Percentiles rank a stretch among this genome's conserved stretches.
These are phyloP conservation scores for Mallotus nudiflorus DNA, from an alignment of 345 rosid genomes.

Conservation along the genomic window DNA sequence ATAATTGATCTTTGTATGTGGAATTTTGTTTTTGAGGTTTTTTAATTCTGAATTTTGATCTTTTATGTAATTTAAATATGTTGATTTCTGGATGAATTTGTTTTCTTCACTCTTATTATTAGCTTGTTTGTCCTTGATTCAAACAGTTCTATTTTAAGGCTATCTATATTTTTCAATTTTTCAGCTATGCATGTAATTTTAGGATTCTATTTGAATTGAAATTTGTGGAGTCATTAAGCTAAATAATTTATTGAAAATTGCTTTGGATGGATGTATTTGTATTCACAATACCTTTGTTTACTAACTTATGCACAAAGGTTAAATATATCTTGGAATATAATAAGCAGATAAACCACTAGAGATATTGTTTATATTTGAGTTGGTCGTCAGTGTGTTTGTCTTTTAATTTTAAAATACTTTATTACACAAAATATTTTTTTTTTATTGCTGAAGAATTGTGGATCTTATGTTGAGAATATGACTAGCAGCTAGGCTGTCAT, in stretches of 20 bases:
- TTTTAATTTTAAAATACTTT: neutral
- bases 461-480: neutral
- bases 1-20: neutral
- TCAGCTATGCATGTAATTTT: neutral
- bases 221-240: neutral
- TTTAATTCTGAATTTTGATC: neutral
- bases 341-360: neutral
- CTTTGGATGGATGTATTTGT: neutral
- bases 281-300: neutral
- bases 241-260: neutral
- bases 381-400: constrained; percentile 8
- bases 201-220: neutral
- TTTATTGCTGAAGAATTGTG: neutral
- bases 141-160: neutral
- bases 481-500: constrained; percentile 5
- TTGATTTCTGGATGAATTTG: neutral
- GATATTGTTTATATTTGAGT: constrained; percentile 3
- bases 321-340: constrained; percentile 2
- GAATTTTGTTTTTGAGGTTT: neutral
- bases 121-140: neutral
- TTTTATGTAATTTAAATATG: neutral
- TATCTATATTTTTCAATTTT: neutral
- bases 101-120: neutral
- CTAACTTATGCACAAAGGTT: neutral
- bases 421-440: neutral